A percentile compares a stretch with the other conserved stretches of the same genome.
Conservation (phyloP, 2,329 filamentous ascomycete genomes). For the Nectriaceae sp. region DNA sequence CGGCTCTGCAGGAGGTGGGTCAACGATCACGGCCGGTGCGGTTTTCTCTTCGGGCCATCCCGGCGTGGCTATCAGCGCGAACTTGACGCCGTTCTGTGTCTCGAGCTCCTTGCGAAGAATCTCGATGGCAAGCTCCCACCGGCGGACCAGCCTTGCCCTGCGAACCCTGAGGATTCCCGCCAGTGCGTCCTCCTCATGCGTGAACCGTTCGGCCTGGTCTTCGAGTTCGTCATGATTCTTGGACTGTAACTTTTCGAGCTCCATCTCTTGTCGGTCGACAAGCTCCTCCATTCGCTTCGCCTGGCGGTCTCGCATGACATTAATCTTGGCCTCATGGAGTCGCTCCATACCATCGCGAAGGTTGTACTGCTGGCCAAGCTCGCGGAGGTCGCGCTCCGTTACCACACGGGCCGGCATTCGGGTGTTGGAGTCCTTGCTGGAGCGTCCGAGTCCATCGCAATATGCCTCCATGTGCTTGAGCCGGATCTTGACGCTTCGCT, state of each 20-base stretch:
- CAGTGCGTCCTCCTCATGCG: conserved; percentile 53
- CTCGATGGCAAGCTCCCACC: conserved; percentile 56
- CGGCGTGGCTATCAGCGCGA: conserved; percentile 38
- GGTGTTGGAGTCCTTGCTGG: conserved; percentile 28
- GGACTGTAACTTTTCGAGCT: conserved; percentile 48
- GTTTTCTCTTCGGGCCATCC: conserved; percentile 31
- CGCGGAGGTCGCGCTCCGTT: conserved; percentile 60
- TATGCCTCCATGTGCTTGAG: conserved; percentile 70
- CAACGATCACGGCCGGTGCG: background rate
- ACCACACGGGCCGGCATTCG: conserved; percentile 51
- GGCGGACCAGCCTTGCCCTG: conserved; percentile 44
- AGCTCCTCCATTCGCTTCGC: conserved; percentile 63
- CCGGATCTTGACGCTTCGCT: conserved; percentile 57
- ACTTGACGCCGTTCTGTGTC: conserved; percentile 43
- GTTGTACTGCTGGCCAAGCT: conserved; percentile 63
- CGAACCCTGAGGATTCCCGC: conserved; percentile 46
- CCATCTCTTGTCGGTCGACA: conserved; percentile 53
- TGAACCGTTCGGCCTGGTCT: conserved; percentile 47
- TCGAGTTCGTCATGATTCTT: conserved; percentile 52
- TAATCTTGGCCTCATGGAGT: conserved; percentile 61
- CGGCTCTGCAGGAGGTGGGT: background rate
- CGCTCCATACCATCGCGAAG: conserved; percentile 60
- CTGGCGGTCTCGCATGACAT: conserved; percentile 66
- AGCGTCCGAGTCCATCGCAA: conserved; percentile 54
- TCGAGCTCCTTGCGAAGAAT: conserved; percentile 57